Percentiles rank a stretch among this genome's conserved stretches.
These are phyloP conservation scores for Pseudocercospora fijiensis DNA, from an alignment of 2,329 filamentous ascomycete genomes.

Conservation along the genomic window DNA sequence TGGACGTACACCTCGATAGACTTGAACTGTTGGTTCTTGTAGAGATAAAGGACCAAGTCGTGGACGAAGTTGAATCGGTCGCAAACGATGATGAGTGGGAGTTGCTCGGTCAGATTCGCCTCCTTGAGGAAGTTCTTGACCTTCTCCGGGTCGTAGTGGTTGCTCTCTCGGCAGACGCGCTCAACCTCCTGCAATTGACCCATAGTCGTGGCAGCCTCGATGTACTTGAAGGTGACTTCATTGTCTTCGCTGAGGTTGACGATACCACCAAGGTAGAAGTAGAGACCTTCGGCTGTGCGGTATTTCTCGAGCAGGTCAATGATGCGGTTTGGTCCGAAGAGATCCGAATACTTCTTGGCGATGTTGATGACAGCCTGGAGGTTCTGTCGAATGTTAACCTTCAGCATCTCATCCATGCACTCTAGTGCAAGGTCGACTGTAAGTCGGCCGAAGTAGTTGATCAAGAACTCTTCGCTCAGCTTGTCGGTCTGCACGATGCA, in stretches of 20 bases:
- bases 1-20: constrained; percentile 98
- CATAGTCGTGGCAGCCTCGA: constrained; percentile 93
- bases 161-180: constrained; percentile 93
- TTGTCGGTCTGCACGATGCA: constrained; percentile 82
- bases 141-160: constrained; percentile 75
- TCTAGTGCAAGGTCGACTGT: constrained; percentile 94
- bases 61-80: constrained; percentile 99
- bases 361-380: constrained; percentile 92
- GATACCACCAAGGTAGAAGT: constrained; percentile 97
- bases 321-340: constrained; percentile 80
- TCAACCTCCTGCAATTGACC: constrained; percentile 93
- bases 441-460: constrained; percentile 88
- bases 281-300: constrained; percentile 92
- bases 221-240: constrained; percentile 99
- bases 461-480: constrained; percentile 86
- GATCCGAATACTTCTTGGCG: constrained; percentile 95
- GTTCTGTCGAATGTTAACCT: constrained; percentile 94
- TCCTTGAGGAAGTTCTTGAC: constrained; percentile 99
- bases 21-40: constrained; percentile 99
- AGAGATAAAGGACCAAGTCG: constrained; percentile 91
- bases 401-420: constrained; percentile 94
- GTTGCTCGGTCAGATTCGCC: constrained; percentile 83
- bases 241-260: constrained; percentile 94
- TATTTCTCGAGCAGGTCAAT: constrained; percentile 97
- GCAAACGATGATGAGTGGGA: constrained; percentile 96